Evolutionary conservation across 805 yeast genomes (phyloP).

Genomic region (Zygosaccharomyces rouxii): DNA sequence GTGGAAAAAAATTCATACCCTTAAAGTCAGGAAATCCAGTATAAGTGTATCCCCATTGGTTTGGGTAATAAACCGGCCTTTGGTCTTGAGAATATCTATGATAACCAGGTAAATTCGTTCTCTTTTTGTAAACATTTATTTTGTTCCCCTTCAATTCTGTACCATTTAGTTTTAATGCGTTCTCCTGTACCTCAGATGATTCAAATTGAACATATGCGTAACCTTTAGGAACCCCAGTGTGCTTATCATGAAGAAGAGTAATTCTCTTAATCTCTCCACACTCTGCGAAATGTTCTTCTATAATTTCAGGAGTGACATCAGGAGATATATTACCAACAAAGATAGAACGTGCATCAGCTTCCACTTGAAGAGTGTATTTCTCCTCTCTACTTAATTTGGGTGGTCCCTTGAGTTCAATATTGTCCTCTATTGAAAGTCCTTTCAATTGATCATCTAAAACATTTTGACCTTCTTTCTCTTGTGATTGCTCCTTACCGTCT

Average conservation of each 20-base stretch:
- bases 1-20: slow-evolving; percentile 8
- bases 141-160: slow-evolving; percentile 43
- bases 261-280: slow-evolving; percentile 48
- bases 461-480: not conserved
- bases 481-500: not conserved
- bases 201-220: slow-evolving; percentile 63
- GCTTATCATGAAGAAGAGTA: slow-evolving; percentile 42
- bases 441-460: not conserved
- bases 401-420: slow-evolving; percentile 1
- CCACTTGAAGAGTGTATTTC: slow-evolving; percentile 35
- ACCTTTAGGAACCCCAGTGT: slow-evolving; percentile 49
- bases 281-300: slow-evolving; percentile 44
- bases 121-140: slow-evolving; percentile 45
- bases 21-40: slow-evolving; percentile 4
- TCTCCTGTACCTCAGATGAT: slow-evolving; percentile 37
- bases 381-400: slow-evolving; percentile 16
- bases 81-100: slow-evolving; percentile 10
- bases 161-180: slow-evolving; percentile 46
- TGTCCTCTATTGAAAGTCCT: slow-evolving; percentile 1
- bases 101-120: slow-evolving; percentile 53
- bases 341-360: slow-evolving; percentile 49
- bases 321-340: slow-evolving; percentile 51
- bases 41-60: slow-evolving; percentile 8
- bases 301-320: slow-evolving; percentile 46
- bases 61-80: slow-evolving; percentile 11